These are phyloP conservation scores for Solanum chilense DNA, from an alignment of 257 asterid genomes.

Conservation along the genomic window DNA sequence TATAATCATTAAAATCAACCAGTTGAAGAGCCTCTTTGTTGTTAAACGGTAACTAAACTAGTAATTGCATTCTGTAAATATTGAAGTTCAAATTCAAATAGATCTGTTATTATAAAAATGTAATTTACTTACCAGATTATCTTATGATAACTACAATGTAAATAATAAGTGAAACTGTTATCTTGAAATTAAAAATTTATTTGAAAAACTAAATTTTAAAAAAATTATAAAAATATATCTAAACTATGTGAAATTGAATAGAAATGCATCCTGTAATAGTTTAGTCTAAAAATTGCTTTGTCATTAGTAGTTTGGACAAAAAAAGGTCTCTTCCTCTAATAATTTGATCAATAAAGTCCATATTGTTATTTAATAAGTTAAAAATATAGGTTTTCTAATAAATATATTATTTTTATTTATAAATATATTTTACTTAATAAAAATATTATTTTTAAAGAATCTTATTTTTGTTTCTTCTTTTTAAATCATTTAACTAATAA, in stretches of 20 bases:
- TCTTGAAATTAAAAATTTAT: background rate
- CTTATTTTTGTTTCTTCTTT: too few species aligned
- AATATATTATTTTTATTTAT: too few species aligned
- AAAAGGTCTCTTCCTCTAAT: background rate
- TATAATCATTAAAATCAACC: background rate
- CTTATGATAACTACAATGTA: too few species aligned
- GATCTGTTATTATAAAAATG: background rate
- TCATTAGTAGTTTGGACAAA: background rate
- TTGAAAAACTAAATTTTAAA: too few species aligned
- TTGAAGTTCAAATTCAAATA: background rate
- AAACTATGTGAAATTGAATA: background rate
- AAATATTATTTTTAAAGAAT: too few species aligned
- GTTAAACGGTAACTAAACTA: background rate
- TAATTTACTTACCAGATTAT: background rate
- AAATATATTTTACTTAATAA: background rate
- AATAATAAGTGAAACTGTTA: background rate
- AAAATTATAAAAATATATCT: too few species aligned
- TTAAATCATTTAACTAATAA: too few species aligned
- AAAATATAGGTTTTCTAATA: background rate
- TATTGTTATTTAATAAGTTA: too few species aligned
- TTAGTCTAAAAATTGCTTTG: too few species aligned
- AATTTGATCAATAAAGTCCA: too few species aligned
- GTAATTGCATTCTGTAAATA: background rate
- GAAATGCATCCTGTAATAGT: too few species aligned
- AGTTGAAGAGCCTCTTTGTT: background rate